These are phyloP conservation scores for Dictyostelium discoideum DNA, from an alignment of 78 protist species.

Conservation along the genomic window DNA sequence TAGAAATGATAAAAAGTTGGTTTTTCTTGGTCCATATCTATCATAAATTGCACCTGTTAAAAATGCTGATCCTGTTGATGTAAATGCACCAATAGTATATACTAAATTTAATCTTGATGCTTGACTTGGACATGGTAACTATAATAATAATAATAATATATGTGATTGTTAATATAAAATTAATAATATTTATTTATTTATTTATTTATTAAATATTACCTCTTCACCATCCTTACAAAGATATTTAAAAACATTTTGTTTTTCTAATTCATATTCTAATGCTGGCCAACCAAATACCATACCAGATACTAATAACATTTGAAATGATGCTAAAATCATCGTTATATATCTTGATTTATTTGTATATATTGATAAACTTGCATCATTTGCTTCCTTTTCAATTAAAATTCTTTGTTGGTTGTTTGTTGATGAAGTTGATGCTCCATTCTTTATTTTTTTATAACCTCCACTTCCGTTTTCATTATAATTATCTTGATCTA, in stretches of 20 bases:
- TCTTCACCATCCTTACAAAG: slow-evolving; percentile 3
- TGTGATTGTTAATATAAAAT: too few relatives aligned
- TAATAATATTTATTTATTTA: too few relatives aligned
- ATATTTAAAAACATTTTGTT: slow-evolving; percentile 42
- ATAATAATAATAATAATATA: too few relatives aligned
- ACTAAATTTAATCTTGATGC: slow-evolving; percentile 53
- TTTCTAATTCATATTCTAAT: slow-evolving; percentile 16
- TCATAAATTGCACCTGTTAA: slow-evolving; percentile 54
- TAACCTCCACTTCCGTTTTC: neutral
- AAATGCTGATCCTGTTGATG: slow-evolving; percentile 77
- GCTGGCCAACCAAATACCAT: slow-evolving; percentile 81
- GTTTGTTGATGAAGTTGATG: neutral
- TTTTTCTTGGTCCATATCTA: slow-evolving; percentile 58
- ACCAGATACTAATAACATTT: slow-evolving; percentile 52
- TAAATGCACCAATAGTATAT: slow-evolving; percentile 70
- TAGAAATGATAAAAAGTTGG: slow-evolving; percentile 5
- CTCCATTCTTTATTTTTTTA: neutral
- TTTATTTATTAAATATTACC: neutral
- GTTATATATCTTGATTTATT: slow-evolving; percentile 11
- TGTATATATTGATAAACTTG: neutral
- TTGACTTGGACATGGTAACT: slow-evolving; percentile 34
- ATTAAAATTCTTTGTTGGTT: neutral
- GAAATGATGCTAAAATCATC: slow-evolving; percentile 26
- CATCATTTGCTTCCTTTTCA: neutral
- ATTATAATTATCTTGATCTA: neutral